Base-by-base conservation (phyloP, 2,329 filamentous ascomycete species). In the Pyricularia pennisetigena region DNA sequence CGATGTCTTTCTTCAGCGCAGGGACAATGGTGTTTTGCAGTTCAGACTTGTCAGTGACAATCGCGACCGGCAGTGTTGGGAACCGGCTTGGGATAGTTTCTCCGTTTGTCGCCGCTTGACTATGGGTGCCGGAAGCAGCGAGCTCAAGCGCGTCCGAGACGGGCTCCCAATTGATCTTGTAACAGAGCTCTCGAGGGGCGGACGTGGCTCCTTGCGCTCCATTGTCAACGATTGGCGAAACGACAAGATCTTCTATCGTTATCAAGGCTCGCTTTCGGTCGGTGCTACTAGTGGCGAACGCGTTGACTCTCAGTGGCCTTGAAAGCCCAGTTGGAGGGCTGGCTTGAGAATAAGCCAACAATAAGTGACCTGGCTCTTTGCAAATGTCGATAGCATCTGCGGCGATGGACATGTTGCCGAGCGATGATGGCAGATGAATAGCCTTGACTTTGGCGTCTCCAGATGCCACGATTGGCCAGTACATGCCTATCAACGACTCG, bases 121-220 rank as follows among this genome's bases (percentile, higher is more conserved):
- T 2, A 54, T 70, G 61, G 71, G 70, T 2, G 62, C 67, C 62
- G 23, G 71, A 69, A 14, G 20, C 3, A n/a, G 20, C 32, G 32
- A 4, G 7, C 14, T 54, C 20, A 10, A 75, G 61, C 2, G 73
- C 72, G 28, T 77, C 74, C 0, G 77, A 72, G n/a, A 78, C 68
- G 0, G 75, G 78, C 64, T 82, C 80, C 81, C 81, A 83, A n/a
- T 80, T 75, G 16, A 81, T 68, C 72, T 80, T 82, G 74, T 80
- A 83, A 72, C 81, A 83, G 1, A 83, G 75, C 70, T 82, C 78
- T 2, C 79, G 75, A n/a, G 78, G 72, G 0, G 68, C 70, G 2
- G 14, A 35, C 9, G 68, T 67, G 20, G 77, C 75, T 1, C 72
- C 70, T 49, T 72, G 71, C 1, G 71, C 70, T 4, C 75, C 75